These are phyloP conservation scores for Penicillium paradoxum DNA, from an alignment of 495 filamentous ascomycete genomes.

Conservation along the genomic window DNA sequence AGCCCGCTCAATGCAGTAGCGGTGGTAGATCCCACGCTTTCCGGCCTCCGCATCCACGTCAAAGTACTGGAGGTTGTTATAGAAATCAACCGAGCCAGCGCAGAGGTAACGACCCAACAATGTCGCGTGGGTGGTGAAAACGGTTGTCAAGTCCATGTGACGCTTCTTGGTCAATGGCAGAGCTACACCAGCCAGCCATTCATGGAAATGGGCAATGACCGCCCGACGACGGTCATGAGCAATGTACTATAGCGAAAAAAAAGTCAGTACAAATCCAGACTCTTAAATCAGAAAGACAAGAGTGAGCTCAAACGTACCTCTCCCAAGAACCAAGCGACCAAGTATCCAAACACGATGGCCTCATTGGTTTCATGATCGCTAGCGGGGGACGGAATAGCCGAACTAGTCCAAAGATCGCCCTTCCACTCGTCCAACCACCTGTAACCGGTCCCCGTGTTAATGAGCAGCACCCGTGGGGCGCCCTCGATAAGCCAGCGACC, in stretches of 20 bases:
- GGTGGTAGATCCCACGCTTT: conserved; percentile 96
- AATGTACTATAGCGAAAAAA: conserved; percentile 63
- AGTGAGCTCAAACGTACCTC: conserved; percentile 56
- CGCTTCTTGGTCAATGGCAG: conserved; percentile 87
- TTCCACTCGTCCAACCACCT: conserved; percentile 95
- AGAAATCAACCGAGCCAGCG: conserved; percentile 96
- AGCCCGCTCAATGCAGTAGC: conserved; percentile 95
- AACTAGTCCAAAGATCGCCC: conserved; percentile 84
- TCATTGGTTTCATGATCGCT: conserved; percentile 96
- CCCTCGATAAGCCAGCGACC: conserved; percentile 98
- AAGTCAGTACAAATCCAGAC: background rate
- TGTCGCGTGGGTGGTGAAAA: conserved; percentile 97
- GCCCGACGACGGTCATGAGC: conserved; percentile 85
- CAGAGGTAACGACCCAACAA: conserved; percentile 93
- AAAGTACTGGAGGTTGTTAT: conserved; percentile 97
- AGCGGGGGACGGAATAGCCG: conserved; percentile 87
- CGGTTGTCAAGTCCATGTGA: conserved; percentile 93
- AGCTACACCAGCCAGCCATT: conserved; percentile 97
- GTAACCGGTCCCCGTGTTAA: conserved; percentile 92
- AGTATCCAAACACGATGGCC: conserved; percentile 93
- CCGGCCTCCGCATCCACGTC: conserved; percentile 96
- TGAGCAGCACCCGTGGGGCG: conserved; percentile 86
- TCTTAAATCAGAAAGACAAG: too few species aligned
- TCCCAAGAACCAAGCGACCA: conserved; percentile 97
- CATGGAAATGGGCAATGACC: conserved; percentile 96